These are phyloP conservation scores for Nicotiana attenuata DNA, from an alignment of 257 asterid genomes.

Conservation along the genomic window DNA sequence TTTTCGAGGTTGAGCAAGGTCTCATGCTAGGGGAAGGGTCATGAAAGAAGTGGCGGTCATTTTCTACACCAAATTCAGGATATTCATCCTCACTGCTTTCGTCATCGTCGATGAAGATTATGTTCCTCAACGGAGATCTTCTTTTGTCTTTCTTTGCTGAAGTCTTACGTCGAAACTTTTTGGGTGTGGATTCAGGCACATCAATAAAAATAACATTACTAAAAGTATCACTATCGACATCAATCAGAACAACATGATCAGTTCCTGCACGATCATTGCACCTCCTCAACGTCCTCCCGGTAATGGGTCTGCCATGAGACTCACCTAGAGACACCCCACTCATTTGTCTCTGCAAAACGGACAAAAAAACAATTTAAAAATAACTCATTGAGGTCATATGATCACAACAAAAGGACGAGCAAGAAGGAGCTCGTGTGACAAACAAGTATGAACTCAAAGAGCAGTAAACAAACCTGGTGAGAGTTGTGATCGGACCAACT, in stretches of 20 bases:
- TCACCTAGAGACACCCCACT: conserved; percentile 39
- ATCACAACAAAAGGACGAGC: not conserved
- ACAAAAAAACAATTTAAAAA: not conserved
- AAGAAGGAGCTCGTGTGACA: not conserved
- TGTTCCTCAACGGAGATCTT: conserved; percentile 20
- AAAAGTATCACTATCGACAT: conserved; percentile 43
- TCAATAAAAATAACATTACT: conserved; percentile 55
- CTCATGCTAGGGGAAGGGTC: conserved; percentile 44
- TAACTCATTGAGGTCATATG: not conserved
- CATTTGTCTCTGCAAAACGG: conserved; percentile 41
- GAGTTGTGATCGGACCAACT: not conserved
- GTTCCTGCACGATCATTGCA: conserved; percentile 30
- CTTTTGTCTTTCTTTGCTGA: conserved; percentile 19
- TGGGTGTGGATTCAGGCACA: conserved; percentile 44
- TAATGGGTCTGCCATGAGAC: conserved; percentile 37
- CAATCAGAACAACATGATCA: conserved; percentile 53
- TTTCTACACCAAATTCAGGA: conserved; percentile 19
- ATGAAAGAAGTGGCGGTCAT: conserved; percentile 17
- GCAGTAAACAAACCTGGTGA: not conserved
- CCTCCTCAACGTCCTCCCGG: conserved; percentile 45
- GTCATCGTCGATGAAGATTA: conserved; percentile 80
- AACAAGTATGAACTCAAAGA: not conserved
- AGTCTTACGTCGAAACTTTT: conserved; percentile 27
- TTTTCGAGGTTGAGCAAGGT: conserved; percentile 18
- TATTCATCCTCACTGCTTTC: conserved; percentile 29